These are phyloP conservation scores for Rhizopogon vinicolor DNA, from an alignment of 768 basidiomycete species.

Conservation along the genomic window DNA sequence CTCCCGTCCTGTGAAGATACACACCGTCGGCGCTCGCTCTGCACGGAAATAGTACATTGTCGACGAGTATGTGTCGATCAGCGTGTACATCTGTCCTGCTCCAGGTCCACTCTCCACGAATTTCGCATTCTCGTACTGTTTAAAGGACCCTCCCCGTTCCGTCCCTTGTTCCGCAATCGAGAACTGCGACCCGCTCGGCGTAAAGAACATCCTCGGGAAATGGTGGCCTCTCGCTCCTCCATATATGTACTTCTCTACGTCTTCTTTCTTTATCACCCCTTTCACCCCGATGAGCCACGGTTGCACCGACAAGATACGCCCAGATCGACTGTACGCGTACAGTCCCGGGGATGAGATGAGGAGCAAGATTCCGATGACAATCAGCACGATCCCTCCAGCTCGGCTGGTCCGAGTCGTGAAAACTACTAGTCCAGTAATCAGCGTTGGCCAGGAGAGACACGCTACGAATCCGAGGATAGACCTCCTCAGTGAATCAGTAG, in stretches of 20 bases:
- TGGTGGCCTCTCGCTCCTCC: conserved; percentile 5
- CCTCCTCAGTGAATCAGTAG: conserved; percentile 6
- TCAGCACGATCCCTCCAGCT: background rate
- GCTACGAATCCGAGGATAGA: conserved; percentile 4
- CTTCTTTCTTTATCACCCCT: conserved; percentile 7
- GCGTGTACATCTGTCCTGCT: conserved; percentile 6
- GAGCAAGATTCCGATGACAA: background rate
- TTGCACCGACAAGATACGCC: conserved; percentile 10
- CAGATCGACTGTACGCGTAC: conserved; percentile 9
- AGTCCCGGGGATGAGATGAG: conserved; percentile 3
- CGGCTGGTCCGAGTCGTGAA: background rate
- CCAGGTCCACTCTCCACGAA: background rate
- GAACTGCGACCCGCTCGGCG: conserved; percentile 13
- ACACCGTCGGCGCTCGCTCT: conserved; percentile 13
- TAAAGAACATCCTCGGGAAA: conserved; percentile 7
- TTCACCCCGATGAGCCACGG: conserved; percentile 20
- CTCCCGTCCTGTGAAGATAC: conserved; percentile 16
- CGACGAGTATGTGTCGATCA: conserved; percentile 11
- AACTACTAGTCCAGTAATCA: conserved; percentile 1
- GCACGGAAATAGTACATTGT: conserved; percentile 17
- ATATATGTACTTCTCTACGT: conserved; percentile 9
- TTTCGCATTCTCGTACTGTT: background rate
- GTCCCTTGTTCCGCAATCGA: background rate
- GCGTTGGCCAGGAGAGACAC: conserved; percentile 3
- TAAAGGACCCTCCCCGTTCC: conserved; percentile 9